phyloP scores from a whole-genome alignment of 257 asterid species.

The Vinca minor region DNA sequence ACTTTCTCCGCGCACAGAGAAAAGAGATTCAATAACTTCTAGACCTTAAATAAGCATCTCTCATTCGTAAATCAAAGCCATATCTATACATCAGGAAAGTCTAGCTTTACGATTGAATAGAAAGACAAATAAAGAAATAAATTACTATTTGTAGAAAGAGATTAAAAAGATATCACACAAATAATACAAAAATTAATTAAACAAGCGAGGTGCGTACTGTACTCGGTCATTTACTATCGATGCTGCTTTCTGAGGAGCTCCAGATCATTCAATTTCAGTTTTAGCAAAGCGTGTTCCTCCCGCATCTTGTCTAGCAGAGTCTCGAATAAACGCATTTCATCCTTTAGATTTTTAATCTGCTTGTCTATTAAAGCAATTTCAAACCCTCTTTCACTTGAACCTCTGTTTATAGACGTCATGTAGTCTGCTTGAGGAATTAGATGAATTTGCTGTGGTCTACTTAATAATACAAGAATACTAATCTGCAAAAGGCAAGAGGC shows the following conservation, averaged over 20 bases:
- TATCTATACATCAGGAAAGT: not conserved
- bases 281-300: conserved; percentile 52
- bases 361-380: conserved; percentile 44
- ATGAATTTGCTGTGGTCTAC: conserved; percentile 81
- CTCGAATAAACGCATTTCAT: conserved; percentile 70
- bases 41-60: too few species aligned
- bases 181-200: not conserved
- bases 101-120: not conserved
- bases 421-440: conserved; percentile 57
- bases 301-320: conserved; percentile 60
- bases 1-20: too few species aligned
- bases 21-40: too few species aligned
- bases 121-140: too few species aligned
- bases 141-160: too few species aligned
- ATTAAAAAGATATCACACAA: not conserved
- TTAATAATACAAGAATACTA: conserved; percentile 69
- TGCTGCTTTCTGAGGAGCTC: conserved; percentile 48
- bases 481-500: conserved; percentile 49
- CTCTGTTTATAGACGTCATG: conserved; percentile 23
- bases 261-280: conserved; percentile 46
- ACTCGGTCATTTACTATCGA: conserved; percentile 15
- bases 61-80: not conserved
- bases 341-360: conserved; percentile 58
- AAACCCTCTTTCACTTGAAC: conserved; percentile 23
- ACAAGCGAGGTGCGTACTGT: not conserved